These are phyloP conservation scores for Pholiota conissans DNA, from an alignment of 768 basidiomycete genomes.

Conservation along the genomic window DNA sequence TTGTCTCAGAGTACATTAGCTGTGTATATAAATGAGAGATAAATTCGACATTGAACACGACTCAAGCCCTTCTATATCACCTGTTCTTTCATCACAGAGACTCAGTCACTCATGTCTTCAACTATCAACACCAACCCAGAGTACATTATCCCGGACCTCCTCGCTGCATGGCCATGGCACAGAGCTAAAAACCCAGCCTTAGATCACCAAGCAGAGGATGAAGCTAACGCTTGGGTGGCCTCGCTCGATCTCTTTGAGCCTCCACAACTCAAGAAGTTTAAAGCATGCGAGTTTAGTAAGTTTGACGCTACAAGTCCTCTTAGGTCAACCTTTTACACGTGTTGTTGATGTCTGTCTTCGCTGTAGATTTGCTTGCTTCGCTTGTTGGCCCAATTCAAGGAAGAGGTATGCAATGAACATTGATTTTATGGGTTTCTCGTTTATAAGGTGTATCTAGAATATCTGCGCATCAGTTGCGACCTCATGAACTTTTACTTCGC, in stretches of 20 bases:
- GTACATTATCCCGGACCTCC: conserved; percentile 16
- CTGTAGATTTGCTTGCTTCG: conserved; percentile 3
- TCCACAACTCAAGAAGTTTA: conserved; percentile 16
- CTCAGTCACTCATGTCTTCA: background rate
- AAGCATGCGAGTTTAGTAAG: conserved; percentile 19
- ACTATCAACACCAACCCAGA: background rate
- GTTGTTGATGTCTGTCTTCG: too few relatives aligned
- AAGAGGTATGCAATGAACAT: background rate
- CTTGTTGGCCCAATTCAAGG: conserved; percentile 3
- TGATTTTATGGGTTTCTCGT: too few relatives aligned
- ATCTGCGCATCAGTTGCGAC: conserved; percentile 33
- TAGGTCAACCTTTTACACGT: too few relatives aligned
- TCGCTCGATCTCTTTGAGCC: conserved; percentile 16
- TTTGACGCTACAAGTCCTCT: too few relatives aligned
- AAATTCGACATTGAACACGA: too few relatives aligned
- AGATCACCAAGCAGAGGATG: conserved; percentile 6
- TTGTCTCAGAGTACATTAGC: too few relatives aligned
- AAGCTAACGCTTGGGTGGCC: conserved; percentile 16
- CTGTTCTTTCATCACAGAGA: too few relatives aligned
- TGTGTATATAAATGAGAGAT: too few relatives aligned
- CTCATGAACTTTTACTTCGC: conserved; percentile 52
- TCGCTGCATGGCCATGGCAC: conserved; percentile 15
- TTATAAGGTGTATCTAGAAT: background rate
- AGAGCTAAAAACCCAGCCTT: conserved; percentile 5
- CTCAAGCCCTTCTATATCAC: background rate